Evolutionary conservation across 2,329 filamentous ascomycete species (phyloP), one percentile per base, ranked within the genome.

Genomic region (Colletotrichum tanaceti): DNA sequence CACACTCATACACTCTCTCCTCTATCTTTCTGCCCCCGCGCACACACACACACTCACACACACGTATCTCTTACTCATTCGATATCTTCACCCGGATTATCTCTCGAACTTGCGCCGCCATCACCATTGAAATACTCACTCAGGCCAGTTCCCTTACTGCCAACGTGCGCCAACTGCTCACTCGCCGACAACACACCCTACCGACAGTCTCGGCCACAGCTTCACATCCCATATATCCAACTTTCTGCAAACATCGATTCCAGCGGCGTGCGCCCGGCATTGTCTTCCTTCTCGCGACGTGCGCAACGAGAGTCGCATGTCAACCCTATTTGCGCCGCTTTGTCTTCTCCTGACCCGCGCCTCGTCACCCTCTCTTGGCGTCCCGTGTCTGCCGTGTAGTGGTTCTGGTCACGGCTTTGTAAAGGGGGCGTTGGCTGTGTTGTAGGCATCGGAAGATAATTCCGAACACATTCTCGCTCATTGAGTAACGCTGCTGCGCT

Each of bases 361-460:
- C 41, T 18, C 43, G 32, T 68, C 49, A 39, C 49, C 47, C 49
- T 61, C 55, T 60, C 35, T 44, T 46, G 38, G 52, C 38, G 50
- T 35, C 47, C 38, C 16, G 18, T 16, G 16, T 58, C 38, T 28
- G 49, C 49, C 28, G 49, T 28, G 49, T 53, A 32, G 43, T 38
- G 55, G 55, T 16, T 46, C 46, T 46, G 55, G 55, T 41, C n/a
- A 20, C 28, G 54, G 35, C 55, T 57, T 55, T 28, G 22, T 50
- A 55, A 28, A 59, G 52, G 49, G 35, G 49, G 43, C 65, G 47
- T 60, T 68, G 65, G 61, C 61, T 65, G 59, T 53, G 46, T 46
- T 53, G 11, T 18, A 35, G 28, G 16, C 38, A 53, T 41, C 24
- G 39, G 38, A 39, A 49, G 18, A 28, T 22, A 43, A 54, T 64